Conservation (phyloP, 768 basidiomycete genomes). For the Lyophyllum atratum region DNA sequence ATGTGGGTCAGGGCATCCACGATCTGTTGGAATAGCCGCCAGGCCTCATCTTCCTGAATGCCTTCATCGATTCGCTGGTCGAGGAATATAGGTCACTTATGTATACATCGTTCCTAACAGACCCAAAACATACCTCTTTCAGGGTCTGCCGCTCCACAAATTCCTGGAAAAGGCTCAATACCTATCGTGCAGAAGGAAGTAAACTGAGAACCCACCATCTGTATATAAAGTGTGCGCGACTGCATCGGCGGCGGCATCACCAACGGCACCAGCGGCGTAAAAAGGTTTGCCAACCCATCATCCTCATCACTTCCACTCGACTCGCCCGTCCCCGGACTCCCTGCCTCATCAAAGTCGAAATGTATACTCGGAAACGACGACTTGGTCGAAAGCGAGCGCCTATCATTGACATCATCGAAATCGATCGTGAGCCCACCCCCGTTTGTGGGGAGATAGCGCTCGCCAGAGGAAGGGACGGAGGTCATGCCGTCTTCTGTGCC, state of each 20-base stretch:
- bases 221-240: constrained; percentile 81
- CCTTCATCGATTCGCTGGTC: constrained; percentile 76
- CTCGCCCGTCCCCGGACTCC: constrained; percentile 35
- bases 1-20: constrained; percentile 90
- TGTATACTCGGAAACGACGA: constrained; percentile 83
- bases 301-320: constrained; percentile 39
- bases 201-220: constrained; percentile 64
- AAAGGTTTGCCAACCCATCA: constrained; percentile 38
- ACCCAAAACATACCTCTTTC: constrained; percentile 58
- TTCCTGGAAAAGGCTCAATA: constrained; percentile 50
- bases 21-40: constrained; percentile 89
- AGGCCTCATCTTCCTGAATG: constrained; percentile 80
- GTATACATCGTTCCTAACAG: not conserved
- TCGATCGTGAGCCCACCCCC: constrained; percentile 67
- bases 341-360: constrained; percentile 69
- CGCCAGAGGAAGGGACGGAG: constrained; percentile 46
- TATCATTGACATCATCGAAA: constrained; percentile 62
- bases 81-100: not conserved
- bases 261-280: constrained; percentile 22
- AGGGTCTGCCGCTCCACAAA: constrained; percentile 91
- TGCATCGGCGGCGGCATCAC: constrained; percentile 28
- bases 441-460: constrained; percentile 40
- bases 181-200: not conserved
- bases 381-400: constrained; percentile 49
- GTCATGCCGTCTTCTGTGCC: constrained; percentile 48